Evolutionary conservation across 345 rosid species (phyloP), one percentile per base, ranked within the genome.

Genomic region (Salix exigua): DNA sequence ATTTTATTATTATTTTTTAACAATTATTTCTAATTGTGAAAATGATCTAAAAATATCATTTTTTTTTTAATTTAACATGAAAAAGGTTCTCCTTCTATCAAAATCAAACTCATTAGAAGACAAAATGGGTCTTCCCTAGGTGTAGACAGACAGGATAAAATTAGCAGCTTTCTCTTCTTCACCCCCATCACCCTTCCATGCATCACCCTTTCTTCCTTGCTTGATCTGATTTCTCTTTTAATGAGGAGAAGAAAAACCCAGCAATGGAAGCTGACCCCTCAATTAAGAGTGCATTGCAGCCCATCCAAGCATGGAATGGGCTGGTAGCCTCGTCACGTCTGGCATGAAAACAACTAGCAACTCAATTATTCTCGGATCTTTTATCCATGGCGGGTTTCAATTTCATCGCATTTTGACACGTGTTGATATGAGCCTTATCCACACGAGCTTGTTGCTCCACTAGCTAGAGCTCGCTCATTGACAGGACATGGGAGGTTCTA

Each of bases 251-350:
- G 35, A 67, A 46, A 40, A 26, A 4, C 8, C 48, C 25, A 58
- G 28, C 44, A 8, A 66, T 23, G 23, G 66, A 58, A 74, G 77
- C 46, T 77, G 79, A 86, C 85, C 17, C 66, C 35, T 72, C 79
- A 72, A 10, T 46, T 50, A n/a, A 73, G 73, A 73, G 51, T 66
- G 48, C 42, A 76, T n/a, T 31, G 75, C 68, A 72, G 70, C 81
- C 84, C 86, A 81, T 79, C 31, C 82, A 64, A 68, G 18, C 18
- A 14, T 75, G 83, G 81, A 55, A 83, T 83, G 88, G 88, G 85
- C 74, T 75, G 12, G 2, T 8, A 35, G 51, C 42, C 78, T 28
- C 26, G 37, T 28, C n/a, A n/a, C n/a, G 25, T 55, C 68, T 68
- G 66, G 55, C 73, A 14, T 38, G 10, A 17, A 28, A 37, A 26